Conservation (phyloP, 2,329 filamentous ascomycete species). For the Bipolaris zeicola region DNA sequence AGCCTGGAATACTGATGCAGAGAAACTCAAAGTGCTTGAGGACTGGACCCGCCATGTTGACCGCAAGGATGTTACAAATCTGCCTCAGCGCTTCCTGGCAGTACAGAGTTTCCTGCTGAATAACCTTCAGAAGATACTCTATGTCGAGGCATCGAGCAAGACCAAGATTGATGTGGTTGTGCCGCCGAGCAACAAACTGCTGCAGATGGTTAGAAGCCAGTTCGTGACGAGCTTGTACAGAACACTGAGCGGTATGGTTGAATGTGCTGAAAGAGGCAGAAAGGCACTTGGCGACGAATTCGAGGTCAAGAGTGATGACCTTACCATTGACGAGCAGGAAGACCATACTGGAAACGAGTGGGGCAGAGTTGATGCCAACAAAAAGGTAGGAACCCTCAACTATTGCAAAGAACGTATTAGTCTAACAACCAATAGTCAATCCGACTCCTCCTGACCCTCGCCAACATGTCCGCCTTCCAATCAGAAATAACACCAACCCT, state of each 20-base stretch:
- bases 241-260: slow-evolving; percentile 91
- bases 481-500: slow-evolving; percentile 82
- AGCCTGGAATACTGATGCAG: slow-evolving; percentile 91
- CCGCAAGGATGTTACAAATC: slow-evolving; percentile 83
- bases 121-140: slow-evolving; percentile 94
- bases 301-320: slow-evolving; percentile 59
- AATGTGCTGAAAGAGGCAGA: slow-evolving; percentile 83
- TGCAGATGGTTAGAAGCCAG: slow-evolving; percentile 88
- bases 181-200: slow-evolving; percentile 81
- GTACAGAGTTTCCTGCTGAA: slow-evolving; percentile 82
- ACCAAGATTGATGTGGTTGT: slow-evolving; percentile 80
- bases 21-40: slow-evolving; percentile 89
- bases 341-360: slow-evolving; percentile 31
- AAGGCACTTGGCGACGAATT: slow-evolving; percentile 65
- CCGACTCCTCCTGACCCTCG: slow-evolving; percentile 90
- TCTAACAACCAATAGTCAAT: slow-evolving; percentile 66
- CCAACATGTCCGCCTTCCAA: slow-evolving; percentile 85
- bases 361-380: slow-evolving; percentile 44
- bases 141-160: slow-evolving; percentile 83
- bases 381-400: slow-evolving; percentile 35
- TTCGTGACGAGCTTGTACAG: slow-evolving; percentile 96
- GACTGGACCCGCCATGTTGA: slow-evolving; percentile 89
- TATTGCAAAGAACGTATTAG: neutral
- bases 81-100: slow-evolving; percentile 83
- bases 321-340: slow-evolving; percentile 46